Evolutionary conservation across 331 rosid species (phyloP).

Genomic region (Acacia concinna): DNA sequence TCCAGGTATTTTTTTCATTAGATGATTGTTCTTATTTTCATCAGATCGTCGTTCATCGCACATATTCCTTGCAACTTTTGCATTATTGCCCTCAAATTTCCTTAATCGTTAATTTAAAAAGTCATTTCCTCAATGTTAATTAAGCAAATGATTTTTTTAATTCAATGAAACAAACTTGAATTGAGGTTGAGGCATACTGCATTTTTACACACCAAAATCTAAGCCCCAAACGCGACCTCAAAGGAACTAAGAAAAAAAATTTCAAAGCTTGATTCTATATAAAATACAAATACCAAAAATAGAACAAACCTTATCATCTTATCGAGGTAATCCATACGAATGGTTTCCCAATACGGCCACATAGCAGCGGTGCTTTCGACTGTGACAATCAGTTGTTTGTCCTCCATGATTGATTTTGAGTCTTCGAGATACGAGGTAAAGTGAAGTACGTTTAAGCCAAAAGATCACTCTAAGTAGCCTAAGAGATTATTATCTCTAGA

Average conservation of each 20-base stretch:
- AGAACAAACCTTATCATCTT: slow-evolving; percentile 68
- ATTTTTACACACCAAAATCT: background rate
- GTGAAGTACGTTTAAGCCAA: background rate
- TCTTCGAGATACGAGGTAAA: background rate
- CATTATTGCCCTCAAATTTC: no score
- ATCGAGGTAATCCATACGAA: slow-evolving; percentile 72
- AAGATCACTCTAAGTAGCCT: background rate
- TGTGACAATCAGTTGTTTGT: slow-evolving; percentile 75
- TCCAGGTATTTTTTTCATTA: no score
- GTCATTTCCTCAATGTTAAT: no score
- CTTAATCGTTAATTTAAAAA: no score
- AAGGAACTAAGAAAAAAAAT: background rate
- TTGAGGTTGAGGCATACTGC: background rate
- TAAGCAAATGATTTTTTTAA: no score
- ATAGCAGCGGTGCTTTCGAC: slow-evolving; percentile 92
- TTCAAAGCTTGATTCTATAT: background rate
- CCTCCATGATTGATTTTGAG: slow-evolving; percentile 50
- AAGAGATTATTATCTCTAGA: background rate
- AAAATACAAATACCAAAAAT: background rate
- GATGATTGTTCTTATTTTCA: no score
- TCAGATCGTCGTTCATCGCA: no score
- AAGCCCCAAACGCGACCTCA: background rate
- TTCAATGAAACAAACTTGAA: background rate
- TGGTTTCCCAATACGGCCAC: slow-evolving; percentile 77
- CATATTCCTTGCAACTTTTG: no score